Conservation (phyloP, 441 rosid genomes). For the Gossypium trilobum region DNA sequence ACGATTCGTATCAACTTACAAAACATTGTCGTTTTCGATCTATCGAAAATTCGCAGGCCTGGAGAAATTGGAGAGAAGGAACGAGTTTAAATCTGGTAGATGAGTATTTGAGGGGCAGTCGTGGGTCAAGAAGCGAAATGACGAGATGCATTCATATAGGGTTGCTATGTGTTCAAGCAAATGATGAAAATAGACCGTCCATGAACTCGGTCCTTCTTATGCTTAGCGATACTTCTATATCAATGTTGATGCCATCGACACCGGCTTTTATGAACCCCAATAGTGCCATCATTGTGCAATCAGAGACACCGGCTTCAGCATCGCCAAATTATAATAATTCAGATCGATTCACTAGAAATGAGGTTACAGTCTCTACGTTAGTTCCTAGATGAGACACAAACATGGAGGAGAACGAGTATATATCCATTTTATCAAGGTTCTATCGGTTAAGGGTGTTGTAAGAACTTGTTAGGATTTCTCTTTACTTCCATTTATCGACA, state of each 20-base stretch:
- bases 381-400: constrained; percentile 1
- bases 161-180: constrained; percentile 8
- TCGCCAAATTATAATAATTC: not conserved
- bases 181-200: constrained; percentile 7
- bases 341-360: not conserved
- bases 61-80: constrained; percentile 14
- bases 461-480: too few relatives aligned
- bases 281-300: not conserved
- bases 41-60: not conserved
- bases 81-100: constrained; percentile 22
- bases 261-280: not conserved
- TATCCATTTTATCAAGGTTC: too few relatives aligned
- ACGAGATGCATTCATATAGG: constrained; percentile 7
- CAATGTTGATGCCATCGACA: not conserved
- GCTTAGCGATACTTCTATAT: not conserved
- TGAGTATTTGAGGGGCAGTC: constrained; percentile 8
- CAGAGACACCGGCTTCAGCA: not conserved
- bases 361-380: not conserved
- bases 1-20: too few relatives aligned
- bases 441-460: too few relatives aligned
- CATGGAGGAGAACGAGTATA: not conserved
- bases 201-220: constrained; percentile 4
- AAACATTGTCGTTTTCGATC: too few relatives aligned
- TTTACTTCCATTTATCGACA: too few relatives aligned
- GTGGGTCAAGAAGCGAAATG: constrained; percentile 9